Base-by-base conservation (phyloP, 1,139 yeast species). In the Lodderomyces theae region DNA sequence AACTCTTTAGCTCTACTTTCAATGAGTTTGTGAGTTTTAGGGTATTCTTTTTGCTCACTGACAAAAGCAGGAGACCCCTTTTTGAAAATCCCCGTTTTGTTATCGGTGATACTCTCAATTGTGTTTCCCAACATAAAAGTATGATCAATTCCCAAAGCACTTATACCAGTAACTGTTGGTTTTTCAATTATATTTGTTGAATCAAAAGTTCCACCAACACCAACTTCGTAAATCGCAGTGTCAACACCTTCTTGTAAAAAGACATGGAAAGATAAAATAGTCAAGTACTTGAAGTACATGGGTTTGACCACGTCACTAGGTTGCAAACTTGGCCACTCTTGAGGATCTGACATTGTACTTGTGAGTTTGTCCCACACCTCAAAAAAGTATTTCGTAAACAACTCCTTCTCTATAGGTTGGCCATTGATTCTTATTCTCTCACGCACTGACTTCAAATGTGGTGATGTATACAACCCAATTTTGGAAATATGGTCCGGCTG, bases 191-290 rank as follows among this genome's bases (percentile, higher is more conserved):
- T 78, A 58, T 94, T 94, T 9, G 99, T 94, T 10, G 97, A 87
- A 61, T 94, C 99, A 57, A 80, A 87, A 56, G 87, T 94, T 9
- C 99, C 99, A 22, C 99, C 99, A 40, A 94, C 95, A 12, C 99
- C 99, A 19, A 94, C 98, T 60, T 94, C 99, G 56, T 87, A 88
- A 35, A 94, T 84, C 10, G 98, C 97, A 13, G 96, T 79, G 54
- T 89, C 87, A 21, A 94, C 90, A 1, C 87, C 86, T 62, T 92
- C 98, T 45, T 79, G 74, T 64, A 88, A 59, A 54, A 94, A 94
- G 1, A 88, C 86, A 58, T 94, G 97, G 67, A 88, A 92, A 2
- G 97, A 88, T 43, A 94, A 63, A 17, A 94, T 64, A 0, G 99
- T 94, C 59, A 94, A 68, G 61, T 80, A 92, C 56, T 95, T 83